A percentile compares a stretch with the other conserved stretches of the same genome.
Conservation (phyloP, 768 basidiomycete species). For the Lactifluus echinatus region DNA sequence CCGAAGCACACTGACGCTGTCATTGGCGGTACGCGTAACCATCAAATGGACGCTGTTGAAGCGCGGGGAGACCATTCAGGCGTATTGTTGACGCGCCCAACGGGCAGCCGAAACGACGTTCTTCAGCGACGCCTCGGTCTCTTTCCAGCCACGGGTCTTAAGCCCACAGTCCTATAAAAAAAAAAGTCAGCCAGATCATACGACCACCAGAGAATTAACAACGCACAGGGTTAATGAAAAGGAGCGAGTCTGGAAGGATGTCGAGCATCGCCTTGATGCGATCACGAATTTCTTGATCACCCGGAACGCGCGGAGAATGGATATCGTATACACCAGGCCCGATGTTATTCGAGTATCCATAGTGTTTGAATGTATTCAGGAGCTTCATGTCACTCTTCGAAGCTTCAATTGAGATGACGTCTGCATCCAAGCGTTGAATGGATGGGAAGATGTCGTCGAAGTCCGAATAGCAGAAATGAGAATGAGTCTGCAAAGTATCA, state of each 20-base stretch:
- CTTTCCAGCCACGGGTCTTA: conserved; percentile 98
- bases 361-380: conserved; percentile 87
- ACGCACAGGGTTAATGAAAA: conserved; percentile 83
- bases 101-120: conserved; percentile 89
- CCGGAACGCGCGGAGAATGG: conserved; percentile 97
- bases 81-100: conserved; percentile 83
- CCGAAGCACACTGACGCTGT: conserved; percentile 12
- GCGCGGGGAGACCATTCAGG: conserved; percentile 57
- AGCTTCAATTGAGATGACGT: conserved; percentile 98
- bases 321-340: conserved; percentile 99
- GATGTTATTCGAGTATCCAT: conserved; percentile 95
- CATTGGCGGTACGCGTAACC: conserved; percentile 46
- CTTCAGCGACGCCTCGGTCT: conserved; percentile 82
- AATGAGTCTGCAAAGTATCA: conserved; percentile 93
- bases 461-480: conserved; percentile 99
- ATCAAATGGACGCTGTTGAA: conserved; percentile 85
- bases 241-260: conserved; percentile 70
- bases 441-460: conserved; percentile 98
- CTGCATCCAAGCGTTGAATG: conserved; percentile 93
- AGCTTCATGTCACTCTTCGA: conserved; percentile 99
- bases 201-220: background rate
- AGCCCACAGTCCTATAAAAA: conserved; percentile 76
- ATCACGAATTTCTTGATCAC: conserved; percentile 88
- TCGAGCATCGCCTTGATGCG: conserved; percentile 78
- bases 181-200: conserved; percentile 7